Evolutionary conservation across 441 rosid genomes (phyloP).

Genomic region (Viola pubescens): DNA sequence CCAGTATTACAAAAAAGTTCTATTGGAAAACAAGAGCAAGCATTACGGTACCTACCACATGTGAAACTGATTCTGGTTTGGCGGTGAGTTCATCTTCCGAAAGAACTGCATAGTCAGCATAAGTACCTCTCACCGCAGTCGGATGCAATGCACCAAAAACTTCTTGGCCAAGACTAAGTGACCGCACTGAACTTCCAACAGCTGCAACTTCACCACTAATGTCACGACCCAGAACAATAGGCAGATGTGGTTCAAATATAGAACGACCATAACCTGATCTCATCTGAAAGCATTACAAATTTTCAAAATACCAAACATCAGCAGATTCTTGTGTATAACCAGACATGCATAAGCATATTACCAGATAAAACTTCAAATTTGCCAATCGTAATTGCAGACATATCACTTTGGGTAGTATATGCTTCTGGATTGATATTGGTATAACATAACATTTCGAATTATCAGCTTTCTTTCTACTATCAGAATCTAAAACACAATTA

Average conservation of each 20-base stretch:
- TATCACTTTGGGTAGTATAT: too few relatives aligned
- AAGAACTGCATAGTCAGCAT: constrained; percentile 72
- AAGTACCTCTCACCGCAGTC: constrained; percentile 92
- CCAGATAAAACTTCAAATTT: too few relatives aligned
- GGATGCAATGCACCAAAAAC: constrained; percentile 98
- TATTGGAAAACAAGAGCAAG: constrained; percentile 5
- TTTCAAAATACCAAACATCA: constrained; percentile 9
- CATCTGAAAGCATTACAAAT: constrained; percentile 43
- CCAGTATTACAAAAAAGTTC: background rate
- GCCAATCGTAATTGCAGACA: too few relatives aligned
- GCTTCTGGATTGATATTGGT: too few relatives aligned
- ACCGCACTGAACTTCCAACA: constrained; percentile 57
- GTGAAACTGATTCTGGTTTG: constrained; percentile 68
- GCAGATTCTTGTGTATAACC: constrained; percentile 3
- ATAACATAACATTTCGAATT: too few relatives aligned
- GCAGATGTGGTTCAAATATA: constrained; percentile 75
- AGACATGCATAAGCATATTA: background rate
- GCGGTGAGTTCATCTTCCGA: constrained; percentile 66
- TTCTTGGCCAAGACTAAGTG: constrained; percentile 61
- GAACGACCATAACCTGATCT: constrained; percentile 96
- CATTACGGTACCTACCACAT: constrained; percentile 41
- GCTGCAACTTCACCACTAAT: constrained; percentile 89
- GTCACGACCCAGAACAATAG: constrained; percentile 90
- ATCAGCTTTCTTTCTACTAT: too few relatives aligned
- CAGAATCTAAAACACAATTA: too few relatives aligned